These are phyloP conservation scores for Aspergillus chevalieri DNA, from an alignment of 2,329 filamentous ascomycete genomes.

Conservation along the genomic window DNA sequence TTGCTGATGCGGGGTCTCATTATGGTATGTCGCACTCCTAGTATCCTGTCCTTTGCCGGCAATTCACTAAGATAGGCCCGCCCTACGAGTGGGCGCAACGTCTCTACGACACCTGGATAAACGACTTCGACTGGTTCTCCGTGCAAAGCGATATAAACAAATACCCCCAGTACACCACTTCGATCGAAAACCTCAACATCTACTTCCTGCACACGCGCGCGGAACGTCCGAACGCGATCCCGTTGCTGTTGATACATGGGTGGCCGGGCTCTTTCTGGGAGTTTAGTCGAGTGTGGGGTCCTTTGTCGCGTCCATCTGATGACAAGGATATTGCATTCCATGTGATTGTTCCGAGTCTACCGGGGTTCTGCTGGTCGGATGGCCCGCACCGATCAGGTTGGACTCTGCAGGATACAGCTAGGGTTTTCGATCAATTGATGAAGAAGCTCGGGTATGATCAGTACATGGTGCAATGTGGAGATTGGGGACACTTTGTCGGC, in stretches of 20 bases:
- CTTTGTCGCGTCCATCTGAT: background rate
- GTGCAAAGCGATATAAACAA: slow-evolving; percentile 3
- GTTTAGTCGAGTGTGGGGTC: slow-evolving; percentile 5
- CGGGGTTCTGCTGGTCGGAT: slow-evolving; percentile 7
- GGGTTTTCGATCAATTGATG: slow-evolving; percentile 4
- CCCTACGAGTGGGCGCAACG: slow-evolving; percentile 2
- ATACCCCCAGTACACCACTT: background rate
- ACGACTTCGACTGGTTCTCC: slow-evolving; percentile 3
- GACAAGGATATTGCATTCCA: slow-evolving; percentile 2
- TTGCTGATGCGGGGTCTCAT: slow-evolving; percentile 1
- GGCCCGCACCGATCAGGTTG: slow-evolving; percentile 1
- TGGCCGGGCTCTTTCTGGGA: slow-evolving; percentile 9
- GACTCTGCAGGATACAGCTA: slow-evolving; percentile 4
- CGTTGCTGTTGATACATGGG: slow-evolving; percentile 5
- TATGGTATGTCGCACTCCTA: slow-evolving; percentile 1
- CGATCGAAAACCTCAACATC: slow-evolving; percentile 3
- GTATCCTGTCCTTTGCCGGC: background rate
- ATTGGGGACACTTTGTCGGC: slow-evolving; percentile 7
- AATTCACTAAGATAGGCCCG: slow-evolving; percentile 1
- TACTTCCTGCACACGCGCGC: slow-evolving; percentile 4
- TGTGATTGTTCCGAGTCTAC: slow-evolving; percentile 5
- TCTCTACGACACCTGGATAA: slow-evolving; percentile 1
- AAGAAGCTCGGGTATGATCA: slow-evolving; percentile 2
- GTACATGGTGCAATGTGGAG: slow-evolving; percentile 6
- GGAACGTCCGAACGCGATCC: background rate